These are phyloP conservation scores for Litsea cubeba DNA, from an alignment of 164 flowering plant genomes.

Conservation along the genomic window DNA sequence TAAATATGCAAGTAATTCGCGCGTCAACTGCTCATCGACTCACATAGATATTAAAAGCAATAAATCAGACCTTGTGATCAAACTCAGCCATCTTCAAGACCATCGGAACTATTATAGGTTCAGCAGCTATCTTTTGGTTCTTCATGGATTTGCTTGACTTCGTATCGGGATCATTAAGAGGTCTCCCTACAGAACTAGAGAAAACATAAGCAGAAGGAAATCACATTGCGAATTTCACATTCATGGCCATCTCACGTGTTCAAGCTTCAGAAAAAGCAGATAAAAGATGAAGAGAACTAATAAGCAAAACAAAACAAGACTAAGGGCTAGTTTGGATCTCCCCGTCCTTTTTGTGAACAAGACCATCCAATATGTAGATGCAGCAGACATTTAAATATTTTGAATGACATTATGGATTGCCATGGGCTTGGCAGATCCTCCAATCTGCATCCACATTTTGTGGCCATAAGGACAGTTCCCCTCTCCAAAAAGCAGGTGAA, in stretches of 20 bases:
- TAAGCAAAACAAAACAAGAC: conserved; percentile 3
- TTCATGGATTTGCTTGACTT: conserved; percentile 24
- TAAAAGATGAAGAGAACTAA: background rate
- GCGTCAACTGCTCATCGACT: too few species aligned
- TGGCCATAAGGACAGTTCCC: too few species aligned
- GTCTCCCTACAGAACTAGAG: conserved; percentile 37
- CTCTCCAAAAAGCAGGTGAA: too few species aligned
- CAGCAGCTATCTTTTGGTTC: conserved; percentile 59
- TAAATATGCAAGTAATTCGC: too few species aligned
- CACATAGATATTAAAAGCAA: background rate
- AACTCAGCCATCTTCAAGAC: conserved; percentile 95
- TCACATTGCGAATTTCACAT: background rate
- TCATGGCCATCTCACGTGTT: conserved; percentile 5
- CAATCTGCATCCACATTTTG: too few species aligned
- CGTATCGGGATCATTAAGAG: conserved; percentile 26
- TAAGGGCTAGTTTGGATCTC: background rate
- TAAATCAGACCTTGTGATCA: conserved; percentile 77
- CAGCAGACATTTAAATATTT: background rate
- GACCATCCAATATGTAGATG: background rate
- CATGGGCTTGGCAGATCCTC: too few species aligned
- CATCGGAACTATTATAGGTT: conserved; percentile 79
- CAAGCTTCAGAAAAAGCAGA: background rate
- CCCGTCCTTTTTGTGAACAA: background rate
- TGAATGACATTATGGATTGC: too few species aligned
- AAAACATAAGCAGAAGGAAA: conserved; percentile 5